Evolutionary conservation across 164 flowering plant species (phyloP), one percentile per base, ranked within the genome.

Genomic region (Platanus orientalis): DNA sequence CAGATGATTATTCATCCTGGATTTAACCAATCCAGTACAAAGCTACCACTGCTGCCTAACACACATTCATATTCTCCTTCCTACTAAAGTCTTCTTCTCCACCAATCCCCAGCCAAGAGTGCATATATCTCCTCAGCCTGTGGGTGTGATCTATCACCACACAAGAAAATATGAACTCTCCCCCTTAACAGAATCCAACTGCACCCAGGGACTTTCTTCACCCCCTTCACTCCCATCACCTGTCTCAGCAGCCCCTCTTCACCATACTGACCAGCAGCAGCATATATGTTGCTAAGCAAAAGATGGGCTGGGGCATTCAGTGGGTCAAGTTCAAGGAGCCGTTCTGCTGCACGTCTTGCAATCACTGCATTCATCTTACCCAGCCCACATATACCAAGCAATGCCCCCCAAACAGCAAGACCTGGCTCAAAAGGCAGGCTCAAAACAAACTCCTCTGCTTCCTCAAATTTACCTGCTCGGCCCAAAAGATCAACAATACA

Each of bases 141-240:
- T 24, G 71, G 63, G 24, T 71, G 68, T 53, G 73, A 53, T 62
- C 61, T 75, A 57, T 81, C 86, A 29, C 88, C 86, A 12, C 82
- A 79, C 26, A 79, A 51, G 65, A 85, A 83, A 39, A 72, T 58
- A 58, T 73, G 73, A 66, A 58, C 61, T 61, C 23, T 61, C 3
- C 82, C 85, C 62, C 68, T 71, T 49, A 75, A 28, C 51, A 61
- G 16, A 51, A 82, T 74, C 91, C 91, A 86, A 68, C 91, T 86
- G 66, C 80, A 82, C 3, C 91, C 91, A 60, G 88, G 82, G 67
- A 44, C 64, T 57, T 83, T 83, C 49, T 65, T 79, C 67, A 81
- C 76, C 27, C 89, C 81, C 69, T 81, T 86, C 61, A 60, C 53
- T 30, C 73, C 74, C 85, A 86, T 86, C 60, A 67, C 79, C 65